Percentiles rank a stretch among this genome's conserved stretches.
These are phyloP conservation scores for Candida insectalens DNA, from an alignment of 805 yeast genomes.

Conservation along the genomic window DNA sequence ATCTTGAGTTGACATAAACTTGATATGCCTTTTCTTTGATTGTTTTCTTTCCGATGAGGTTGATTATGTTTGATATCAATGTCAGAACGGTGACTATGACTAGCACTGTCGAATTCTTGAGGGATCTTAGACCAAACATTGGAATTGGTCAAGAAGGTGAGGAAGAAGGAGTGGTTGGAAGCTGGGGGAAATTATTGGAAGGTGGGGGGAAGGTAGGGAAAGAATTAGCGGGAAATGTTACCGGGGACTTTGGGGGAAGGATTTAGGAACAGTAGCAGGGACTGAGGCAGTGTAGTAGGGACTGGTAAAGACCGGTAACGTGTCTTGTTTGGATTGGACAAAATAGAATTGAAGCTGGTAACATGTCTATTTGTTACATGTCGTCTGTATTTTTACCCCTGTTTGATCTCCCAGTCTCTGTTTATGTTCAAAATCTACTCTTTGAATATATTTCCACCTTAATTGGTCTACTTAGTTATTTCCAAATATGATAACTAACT, in stretches of 20 bases:
- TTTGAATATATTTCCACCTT: no score
- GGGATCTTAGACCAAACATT: background rate
- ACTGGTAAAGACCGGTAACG: background rate
- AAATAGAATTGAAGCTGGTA: no score
- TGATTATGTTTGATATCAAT: constrained; percentile 26
- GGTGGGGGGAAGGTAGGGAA: background rate
- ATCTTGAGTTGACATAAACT: constrained; percentile 7
- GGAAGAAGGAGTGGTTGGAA: background rate
- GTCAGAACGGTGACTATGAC: constrained; percentile 27
- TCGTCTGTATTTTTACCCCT: no score
- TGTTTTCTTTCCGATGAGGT: constrained; percentile 25
- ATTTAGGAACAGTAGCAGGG: no score
- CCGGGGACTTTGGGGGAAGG: no score
- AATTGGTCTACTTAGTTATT: no score
- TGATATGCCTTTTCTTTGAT: constrained; percentile 13
- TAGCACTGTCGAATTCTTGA: constrained; percentile 20
- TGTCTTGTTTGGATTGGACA: no score
- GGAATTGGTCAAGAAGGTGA: background rate
- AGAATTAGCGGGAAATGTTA: background rate
- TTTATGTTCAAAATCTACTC: no score
- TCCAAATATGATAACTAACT: no score
- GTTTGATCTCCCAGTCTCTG: no score
- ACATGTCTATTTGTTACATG: no score
- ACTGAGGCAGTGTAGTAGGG: no score
- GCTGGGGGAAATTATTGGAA: background rate